phyloP scores from a whole-genome alignment of 768 basidiomycete genomes.

The Hydnomerulius pinastri region DNA sequence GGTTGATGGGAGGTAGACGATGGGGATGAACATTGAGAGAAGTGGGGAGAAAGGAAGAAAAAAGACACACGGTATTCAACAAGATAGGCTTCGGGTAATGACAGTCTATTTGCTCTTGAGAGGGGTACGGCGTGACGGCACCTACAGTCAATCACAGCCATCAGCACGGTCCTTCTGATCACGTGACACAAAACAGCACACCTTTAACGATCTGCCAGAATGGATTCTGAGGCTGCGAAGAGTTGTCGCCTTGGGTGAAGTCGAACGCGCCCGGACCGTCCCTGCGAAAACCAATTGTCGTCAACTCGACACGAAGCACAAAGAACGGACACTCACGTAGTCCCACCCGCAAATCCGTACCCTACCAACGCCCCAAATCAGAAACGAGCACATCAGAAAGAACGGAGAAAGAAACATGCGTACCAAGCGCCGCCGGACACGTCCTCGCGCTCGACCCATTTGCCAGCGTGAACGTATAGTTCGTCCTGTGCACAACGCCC shows the following conservation, averaged over 20 bases:
- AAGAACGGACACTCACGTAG: constrained; percentile 75
- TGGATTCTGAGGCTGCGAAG: constrained; percentile 64
- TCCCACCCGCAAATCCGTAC: constrained; percentile 77
- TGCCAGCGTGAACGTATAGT: constrained; percentile 59
- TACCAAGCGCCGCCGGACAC: constrained; percentile 80
- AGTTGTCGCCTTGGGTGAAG: constrained; percentile 75
- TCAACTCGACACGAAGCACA: not conserved
- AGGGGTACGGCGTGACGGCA: constrained; percentile 63
- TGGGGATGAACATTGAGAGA: not conserved
- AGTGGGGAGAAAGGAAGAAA: not conserved
- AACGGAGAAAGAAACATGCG: constrained; percentile 16
- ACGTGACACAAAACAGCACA: too few species aligned
- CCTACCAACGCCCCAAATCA: constrained; percentile 43
- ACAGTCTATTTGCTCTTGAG: constrained; percentile 62
- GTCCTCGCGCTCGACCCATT: constrained; percentile 71
- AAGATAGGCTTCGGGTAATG: constrained; percentile 80
- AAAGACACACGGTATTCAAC: constrained; percentile 52
- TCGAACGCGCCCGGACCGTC: constrained; percentile 82
- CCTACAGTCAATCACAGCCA: constrained; percentile 1
- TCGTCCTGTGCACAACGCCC: constrained; percentile 45
- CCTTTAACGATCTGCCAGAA: constrained; percentile 83
- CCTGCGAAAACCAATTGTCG: constrained; percentile 32
- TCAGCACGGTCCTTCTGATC: too few species aligned
- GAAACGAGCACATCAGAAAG: constrained; percentile 4
- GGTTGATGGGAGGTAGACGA: not conserved